Percentiles rank a stretch among this genome's conserved stretches.
These are phyloP conservation scores for Albugo candida DNA, from an alignment of 352 stramenopile genomes.

Conservation along the genomic window DNA sequence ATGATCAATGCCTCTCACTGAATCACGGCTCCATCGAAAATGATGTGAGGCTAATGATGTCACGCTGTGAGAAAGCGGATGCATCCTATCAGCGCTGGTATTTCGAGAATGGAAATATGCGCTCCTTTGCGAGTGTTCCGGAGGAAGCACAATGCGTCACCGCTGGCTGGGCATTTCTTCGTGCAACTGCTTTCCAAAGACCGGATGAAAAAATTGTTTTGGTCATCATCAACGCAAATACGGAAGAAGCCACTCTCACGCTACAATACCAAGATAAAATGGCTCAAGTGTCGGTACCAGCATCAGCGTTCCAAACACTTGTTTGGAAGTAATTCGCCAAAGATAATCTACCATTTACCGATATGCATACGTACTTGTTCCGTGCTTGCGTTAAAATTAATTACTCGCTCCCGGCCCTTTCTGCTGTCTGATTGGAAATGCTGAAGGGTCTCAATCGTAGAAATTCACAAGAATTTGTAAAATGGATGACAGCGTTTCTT, in stretches of 20 bases:
- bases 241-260: conserved; percentile 41
- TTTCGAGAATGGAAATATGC: conserved; percentile 38
- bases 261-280: conserved; percentile 10
- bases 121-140: conserved; percentile 1
- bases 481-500: too few species aligned
- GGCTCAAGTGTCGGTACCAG: too few species aligned
- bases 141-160: conserved; percentile 45
- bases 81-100: conserved; percentile 28
- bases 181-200: conserved; percentile 46
- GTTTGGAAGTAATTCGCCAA: too few species aligned
- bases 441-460: too few species aligned
- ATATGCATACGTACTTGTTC: too few species aligned
- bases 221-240: conserved; percentile 75
- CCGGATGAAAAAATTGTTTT: conserved; percentile 51
- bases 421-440: too few species aligned
- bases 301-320: too few species aligned
- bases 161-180: conserved; percentile 54
- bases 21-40: conserved; percentile 38
- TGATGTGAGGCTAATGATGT: conserved; percentile 26
- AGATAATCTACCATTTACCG: too few species aligned
- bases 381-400: too few species aligned
- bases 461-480: too few species aligned
- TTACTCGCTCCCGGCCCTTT: too few species aligned
- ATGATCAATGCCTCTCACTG: conserved; percentile 38
- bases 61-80: conserved; percentile 19